phyloP scores from a whole-genome alignment of 2,329 filamentous ascomycete genomes.

The Pseudogymnoascus sp. region DNA sequence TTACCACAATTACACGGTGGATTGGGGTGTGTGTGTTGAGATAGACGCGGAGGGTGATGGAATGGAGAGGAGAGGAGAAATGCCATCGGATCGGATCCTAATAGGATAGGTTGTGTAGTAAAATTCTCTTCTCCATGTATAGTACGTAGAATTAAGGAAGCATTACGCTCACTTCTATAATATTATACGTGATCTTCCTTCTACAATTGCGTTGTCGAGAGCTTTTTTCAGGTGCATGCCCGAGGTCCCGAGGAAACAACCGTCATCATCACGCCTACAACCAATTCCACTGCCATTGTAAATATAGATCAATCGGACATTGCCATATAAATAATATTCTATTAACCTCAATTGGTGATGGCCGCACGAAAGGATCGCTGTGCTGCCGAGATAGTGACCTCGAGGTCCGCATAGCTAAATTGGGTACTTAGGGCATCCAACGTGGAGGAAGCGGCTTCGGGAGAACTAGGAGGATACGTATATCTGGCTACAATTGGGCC shows the following conservation, averaged over 20 bases:
- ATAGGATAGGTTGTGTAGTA: constrained; percentile 10
- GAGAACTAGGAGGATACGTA: constrained; percentile 6
- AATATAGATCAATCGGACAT: neutral
- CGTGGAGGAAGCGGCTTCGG: neutral
- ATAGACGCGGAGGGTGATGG: constrained; percentile 8
- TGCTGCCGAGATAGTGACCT: constrained; percentile 3
- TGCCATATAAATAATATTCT: neutral
- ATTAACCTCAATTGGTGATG: constrained; percentile 7
- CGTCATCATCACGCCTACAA: neutral
- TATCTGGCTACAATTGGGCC: constrained; percentile 6
- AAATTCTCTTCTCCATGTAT: constrained; percentile 9
- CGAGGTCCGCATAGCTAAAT: neutral
- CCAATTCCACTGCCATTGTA: neutral
- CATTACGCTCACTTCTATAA: constrained; percentile 10
- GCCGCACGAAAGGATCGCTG: constrained; percentile 3
- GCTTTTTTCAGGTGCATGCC: neutral
- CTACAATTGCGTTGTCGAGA: neutral
- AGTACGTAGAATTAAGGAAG: constrained; percentile 10
- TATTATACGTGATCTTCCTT: constrained; percentile 10
- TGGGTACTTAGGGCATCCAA: constrained; percentile 9
- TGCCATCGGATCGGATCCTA: constrained; percentile 9
- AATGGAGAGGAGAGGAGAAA: constrained; percentile 10
- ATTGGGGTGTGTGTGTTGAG: neutral
- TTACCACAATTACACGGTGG: constrained; percentile 4
- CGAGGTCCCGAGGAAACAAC: neutral